Evolutionary conservation across 768 basidiomycete species (phyloP).

Genomic region (Panaeolus cyanescens): DNA sequence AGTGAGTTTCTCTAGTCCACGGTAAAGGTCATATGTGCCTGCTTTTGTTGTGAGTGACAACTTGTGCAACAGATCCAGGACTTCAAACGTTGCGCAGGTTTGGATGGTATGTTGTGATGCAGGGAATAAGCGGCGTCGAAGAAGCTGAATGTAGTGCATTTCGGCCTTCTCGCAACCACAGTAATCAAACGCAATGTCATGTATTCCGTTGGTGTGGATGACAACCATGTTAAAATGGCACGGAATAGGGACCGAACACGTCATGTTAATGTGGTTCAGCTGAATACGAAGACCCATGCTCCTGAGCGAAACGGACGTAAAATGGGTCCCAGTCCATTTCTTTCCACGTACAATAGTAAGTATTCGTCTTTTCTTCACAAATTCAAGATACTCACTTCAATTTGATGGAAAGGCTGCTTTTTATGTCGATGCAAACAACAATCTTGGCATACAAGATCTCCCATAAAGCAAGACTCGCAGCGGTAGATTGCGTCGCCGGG

Average conservation of each 20-base stretch:
- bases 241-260: neutral
- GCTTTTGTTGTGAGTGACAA: constrained; percentile 4
- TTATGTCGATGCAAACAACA: constrained; percentile 11
- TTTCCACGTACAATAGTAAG: neutral
- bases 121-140: constrained; percentile 4
- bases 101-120: neutral
- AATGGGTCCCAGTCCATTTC: neutral
- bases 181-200: constrained; percentile 6
- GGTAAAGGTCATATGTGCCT: constrained; percentile 3
- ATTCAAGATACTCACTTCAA: constrained; percentile 11
- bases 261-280: constrained; percentile 2
- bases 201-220: constrained; percentile 6
- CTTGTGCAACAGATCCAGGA: constrained; percentile 4
- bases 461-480: constrained; percentile 8
- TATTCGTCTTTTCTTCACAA: too few species aligned
- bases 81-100: constrained; percentile 3
- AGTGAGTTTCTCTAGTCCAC: constrained; percentile 1
- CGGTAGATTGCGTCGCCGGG: constrained; percentile 7
- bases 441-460: constrained; percentile 6
- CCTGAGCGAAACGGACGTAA: neutral
- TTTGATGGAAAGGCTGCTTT: constrained; percentile 8
- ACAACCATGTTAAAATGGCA: constrained; percentile 3
- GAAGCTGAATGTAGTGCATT: constrained; percentile 4
- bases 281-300: constrained; percentile 1
- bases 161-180: neutral